phyloP scores from a whole-genome alignment of 2,329 filamentous ascomycete species.

The Aureobasidium vineae region DNA sequence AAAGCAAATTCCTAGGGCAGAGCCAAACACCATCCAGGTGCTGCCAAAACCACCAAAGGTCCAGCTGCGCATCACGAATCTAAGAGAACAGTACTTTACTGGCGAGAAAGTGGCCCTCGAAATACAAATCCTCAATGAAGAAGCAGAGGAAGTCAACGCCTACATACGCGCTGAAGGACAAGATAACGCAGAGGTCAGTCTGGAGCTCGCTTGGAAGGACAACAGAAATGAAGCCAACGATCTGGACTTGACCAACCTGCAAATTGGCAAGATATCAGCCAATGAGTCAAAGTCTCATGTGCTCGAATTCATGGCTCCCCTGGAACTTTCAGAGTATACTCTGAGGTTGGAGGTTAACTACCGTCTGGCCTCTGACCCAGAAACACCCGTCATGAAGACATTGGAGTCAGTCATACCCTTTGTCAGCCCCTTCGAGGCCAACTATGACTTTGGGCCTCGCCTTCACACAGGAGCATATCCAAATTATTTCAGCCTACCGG shows the following conservation, averaged over 20 bases:
- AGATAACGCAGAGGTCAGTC: conserved; percentile 6
- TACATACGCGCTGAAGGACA: conserved; percentile 40
- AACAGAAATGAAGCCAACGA: conserved; percentile 31
- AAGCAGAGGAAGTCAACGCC: conserved; percentile 62
- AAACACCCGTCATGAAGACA: conserved; percentile 76
- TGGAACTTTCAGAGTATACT: conserved; percentile 48
- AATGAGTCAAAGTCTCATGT: conserved; percentile 31
- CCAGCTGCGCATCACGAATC: conserved; percentile 64
- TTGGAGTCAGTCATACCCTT: conserved; percentile 68
- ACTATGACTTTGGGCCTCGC: conserved; percentile 80
- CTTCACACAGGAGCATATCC: conserved; percentile 81
- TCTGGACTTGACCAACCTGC: conserved; percentile 12
- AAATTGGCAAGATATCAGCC: neutral
- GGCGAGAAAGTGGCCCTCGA: conserved; percentile 71
- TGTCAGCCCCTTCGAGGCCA: conserved; percentile 83
- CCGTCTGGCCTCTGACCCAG: conserved; percentile 72
- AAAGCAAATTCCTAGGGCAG: conserved; percentile 47
- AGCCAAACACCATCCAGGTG: conserved; percentile 63
- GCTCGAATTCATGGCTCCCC: conserved; percentile 44
- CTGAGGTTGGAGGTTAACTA: conserved; percentile 72
- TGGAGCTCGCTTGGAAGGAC: conserved; percentile 35
- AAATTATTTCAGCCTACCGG: conserved; percentile 68
- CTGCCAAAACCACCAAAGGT: conserved; percentile 91
- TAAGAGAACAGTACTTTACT: conserved; percentile 74
- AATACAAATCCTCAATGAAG: conserved; percentile 73